phyloP scores from a whole-genome alignment of 2,329 filamentous ascomycete genomes.

The Rachicladosporium sp. region DNA sequence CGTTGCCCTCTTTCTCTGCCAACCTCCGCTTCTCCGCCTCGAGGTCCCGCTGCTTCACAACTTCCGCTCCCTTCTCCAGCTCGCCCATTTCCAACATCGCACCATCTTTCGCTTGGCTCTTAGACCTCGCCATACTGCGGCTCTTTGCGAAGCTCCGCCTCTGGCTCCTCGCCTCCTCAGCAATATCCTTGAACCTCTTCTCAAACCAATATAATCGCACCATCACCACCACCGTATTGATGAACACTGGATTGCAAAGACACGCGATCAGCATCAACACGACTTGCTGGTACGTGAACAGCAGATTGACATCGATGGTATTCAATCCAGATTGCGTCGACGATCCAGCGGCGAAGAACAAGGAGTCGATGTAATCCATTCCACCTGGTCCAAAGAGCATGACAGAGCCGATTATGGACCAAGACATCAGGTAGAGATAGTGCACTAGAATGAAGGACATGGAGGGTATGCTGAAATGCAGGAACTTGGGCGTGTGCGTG shows the following conservation, averaged over 20 bases:
- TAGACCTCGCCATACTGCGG: constrained; percentile 22
- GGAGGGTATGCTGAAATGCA: constrained; percentile 37
- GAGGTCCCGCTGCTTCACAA: constrained; percentile 37
- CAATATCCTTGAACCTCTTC: constrained; percentile 80
- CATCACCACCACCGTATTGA: constrained; percentile 79
- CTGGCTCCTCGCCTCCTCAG: constrained; percentile 55
- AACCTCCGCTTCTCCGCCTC: constrained; percentile 14
- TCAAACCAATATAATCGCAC: constrained; percentile 96
- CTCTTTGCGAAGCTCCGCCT: constrained; percentile 53
- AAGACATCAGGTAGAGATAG: constrained; percentile 70
- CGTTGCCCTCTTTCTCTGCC: constrained; percentile 33
- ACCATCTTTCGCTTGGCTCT: not conserved
- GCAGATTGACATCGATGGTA: constrained; percentile 44
- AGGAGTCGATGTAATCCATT: constrained; percentile 69
- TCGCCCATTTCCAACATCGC: constrained; percentile 13
- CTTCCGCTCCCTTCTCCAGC: constrained; percentile 34
- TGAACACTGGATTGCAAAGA: constrained; percentile 69
- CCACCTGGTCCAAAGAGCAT: constrained; percentile 56
- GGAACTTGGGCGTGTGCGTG: constrained; percentile 7
- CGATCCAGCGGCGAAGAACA: constrained; percentile 76
- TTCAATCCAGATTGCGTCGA: constrained; percentile 92
- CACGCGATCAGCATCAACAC: constrained; percentile 60
- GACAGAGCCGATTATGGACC: constrained; percentile 62
- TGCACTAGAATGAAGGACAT: constrained; percentile 76
- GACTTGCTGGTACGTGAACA: constrained; percentile 40